These are phyloP conservation scores for Spiromastix sp. DNA, from an alignment of 2,329 filamentous ascomycete genomes.

Conservation along the genomic window DNA sequence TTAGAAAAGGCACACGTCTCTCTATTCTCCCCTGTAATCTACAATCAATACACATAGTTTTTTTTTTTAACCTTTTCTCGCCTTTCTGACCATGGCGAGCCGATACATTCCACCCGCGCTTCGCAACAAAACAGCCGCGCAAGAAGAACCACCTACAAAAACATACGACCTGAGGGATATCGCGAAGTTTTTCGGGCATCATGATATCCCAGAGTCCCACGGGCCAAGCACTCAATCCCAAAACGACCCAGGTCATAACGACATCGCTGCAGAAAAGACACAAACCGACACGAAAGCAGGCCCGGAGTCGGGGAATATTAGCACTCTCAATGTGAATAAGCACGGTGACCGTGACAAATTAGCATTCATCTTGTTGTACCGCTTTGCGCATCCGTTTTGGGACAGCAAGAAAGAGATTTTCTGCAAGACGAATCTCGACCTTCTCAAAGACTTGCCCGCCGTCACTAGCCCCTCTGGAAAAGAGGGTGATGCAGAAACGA, in stretches of 20 bases:
- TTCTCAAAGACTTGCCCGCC: no score
- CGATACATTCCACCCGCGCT: conserved; percentile 8
- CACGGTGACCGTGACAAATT: not conserved
- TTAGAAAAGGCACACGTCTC: no score
- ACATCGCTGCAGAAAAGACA: not conserved
- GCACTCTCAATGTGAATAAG: not conserved
- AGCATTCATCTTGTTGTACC: conserved; percentile 7
- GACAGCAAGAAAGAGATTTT: conserved; percentile 6
- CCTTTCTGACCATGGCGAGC: not conserved
- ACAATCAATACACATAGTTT: no score
- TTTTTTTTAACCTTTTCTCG: no score
- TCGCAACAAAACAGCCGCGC: not conserved
- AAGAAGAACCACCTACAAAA: not conserved
- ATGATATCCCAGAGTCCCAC: no score
- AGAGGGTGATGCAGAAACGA: no score
- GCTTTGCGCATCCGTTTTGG: conserved; percentile 6
- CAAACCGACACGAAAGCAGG: not conserved
- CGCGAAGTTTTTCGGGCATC: conserved; percentile 5
- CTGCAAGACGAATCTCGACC: conserved; percentile 6
- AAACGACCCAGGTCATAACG: not conserved
- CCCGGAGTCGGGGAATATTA: not conserved
- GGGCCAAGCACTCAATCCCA: no score
- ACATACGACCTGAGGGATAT: conserved; percentile 2
- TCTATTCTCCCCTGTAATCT: no score
- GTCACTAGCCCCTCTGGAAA: no score